Conservation (phyloP, 164 flowering plant species). For the Vitis rotundifolia region DNA sequence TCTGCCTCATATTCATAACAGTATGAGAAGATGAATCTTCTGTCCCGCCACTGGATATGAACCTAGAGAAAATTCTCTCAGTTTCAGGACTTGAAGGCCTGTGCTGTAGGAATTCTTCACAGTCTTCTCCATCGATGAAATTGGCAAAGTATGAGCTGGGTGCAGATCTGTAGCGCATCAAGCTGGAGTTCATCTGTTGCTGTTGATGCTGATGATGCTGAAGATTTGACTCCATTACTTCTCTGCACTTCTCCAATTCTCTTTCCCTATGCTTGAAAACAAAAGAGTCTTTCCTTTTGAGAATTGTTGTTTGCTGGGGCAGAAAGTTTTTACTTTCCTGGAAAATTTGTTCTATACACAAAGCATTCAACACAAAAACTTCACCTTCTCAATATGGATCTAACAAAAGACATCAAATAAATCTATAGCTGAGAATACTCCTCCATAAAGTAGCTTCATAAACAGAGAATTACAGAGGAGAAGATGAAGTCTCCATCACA, state of each 20-base stretch:
- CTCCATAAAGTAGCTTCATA: no score
- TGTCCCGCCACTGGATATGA: slow-evolving; percentile 19
- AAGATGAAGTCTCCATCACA: no score
- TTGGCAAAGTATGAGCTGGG: slow-evolving; percentile 59
- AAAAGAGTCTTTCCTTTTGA: not conserved
- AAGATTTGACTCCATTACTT: slow-evolving; percentile 38
- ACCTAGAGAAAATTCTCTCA: slow-evolving; percentile 39
- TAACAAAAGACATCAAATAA: no score
- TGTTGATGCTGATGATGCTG: slow-evolving; percentile 29
- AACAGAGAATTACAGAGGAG: no score
- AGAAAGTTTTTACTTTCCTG: no score
- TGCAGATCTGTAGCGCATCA: slow-evolving; percentile 63
- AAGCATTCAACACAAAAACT: no score
- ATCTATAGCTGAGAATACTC: no score
- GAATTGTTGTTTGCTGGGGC: no score
- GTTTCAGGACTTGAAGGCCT: slow-evolving; percentile 53
- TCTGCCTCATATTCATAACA: not conserved
- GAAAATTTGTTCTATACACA: no score
- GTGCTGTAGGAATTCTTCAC: slow-evolving; percentile 31
- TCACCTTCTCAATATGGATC: no score
- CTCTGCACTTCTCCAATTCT: not conserved
- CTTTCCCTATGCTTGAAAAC: not conserved
- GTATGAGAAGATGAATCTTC: not conserved
- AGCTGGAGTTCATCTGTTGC: slow-evolving; percentile 36
- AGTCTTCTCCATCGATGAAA: slow-evolving; percentile 30